phyloP scores from a whole-genome alignment of 257 asterid genomes.

The Penstemon newberryi region DNA sequence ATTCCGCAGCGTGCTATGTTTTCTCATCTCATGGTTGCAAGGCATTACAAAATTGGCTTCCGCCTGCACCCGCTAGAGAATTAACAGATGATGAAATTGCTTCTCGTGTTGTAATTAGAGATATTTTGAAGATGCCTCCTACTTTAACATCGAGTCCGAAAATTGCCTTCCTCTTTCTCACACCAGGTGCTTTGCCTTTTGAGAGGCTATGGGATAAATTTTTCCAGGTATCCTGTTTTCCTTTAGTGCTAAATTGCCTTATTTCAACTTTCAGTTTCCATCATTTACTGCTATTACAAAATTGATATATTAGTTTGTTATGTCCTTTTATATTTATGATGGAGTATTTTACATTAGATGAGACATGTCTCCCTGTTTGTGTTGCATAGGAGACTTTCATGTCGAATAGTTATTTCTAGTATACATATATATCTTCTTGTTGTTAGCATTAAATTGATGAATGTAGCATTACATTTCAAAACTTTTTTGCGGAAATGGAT shows the following conservation, averaged over 20 bases:
- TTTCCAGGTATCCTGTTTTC: conserved; percentile 65
- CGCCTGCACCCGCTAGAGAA: conserved; percentile 78
- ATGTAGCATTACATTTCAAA: not conserved
- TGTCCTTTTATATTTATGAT: conserved; percentile 16
- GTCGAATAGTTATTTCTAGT: not conserved
- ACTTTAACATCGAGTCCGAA: conserved; percentile 53
- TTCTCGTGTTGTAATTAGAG: conserved; percentile 81
- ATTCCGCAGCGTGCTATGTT: conserved; percentile 78
- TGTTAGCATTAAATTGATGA: conserved; percentile 8
- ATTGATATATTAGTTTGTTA: not conserved
- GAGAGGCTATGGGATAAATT: conserved; percentile 97
- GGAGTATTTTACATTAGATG: conserved; percentile 6
- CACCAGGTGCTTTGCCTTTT: conserved; percentile 95
- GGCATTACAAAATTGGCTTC: conserved; percentile 71
- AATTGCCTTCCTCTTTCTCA: conserved; percentile 88
- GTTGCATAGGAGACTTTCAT: conserved; percentile 17
- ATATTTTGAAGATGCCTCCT: conserved; percentile 63
- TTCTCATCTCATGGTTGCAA: conserved; percentile 86
- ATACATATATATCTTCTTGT: not conserved
- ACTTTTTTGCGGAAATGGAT: not conserved
- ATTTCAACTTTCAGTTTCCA: not conserved
- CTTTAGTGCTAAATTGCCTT: not conserved
- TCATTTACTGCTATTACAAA: conserved; percentile 13
- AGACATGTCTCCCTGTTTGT: conserved; percentile 10
- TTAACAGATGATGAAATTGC: conserved; percentile 81